Evolutionary conservation across 192 early-diverging fungal genomes (phyloP).

Genomic region (Umbelopsis vinacea): DNA sequence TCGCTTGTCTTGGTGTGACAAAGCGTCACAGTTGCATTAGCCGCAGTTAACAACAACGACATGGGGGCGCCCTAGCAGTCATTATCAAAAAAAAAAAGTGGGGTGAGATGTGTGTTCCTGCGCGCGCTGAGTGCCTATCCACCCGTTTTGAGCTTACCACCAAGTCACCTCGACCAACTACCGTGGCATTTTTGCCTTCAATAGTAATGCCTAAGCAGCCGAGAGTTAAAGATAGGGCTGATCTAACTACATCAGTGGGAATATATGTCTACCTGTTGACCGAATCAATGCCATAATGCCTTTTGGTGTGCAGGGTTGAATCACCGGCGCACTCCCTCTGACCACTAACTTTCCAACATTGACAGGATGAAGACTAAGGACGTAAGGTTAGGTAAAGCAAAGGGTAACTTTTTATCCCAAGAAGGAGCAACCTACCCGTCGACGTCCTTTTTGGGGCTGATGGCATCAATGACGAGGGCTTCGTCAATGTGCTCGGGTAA

Average conservation of each 20-base stretch:
- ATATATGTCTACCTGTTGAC: conserved; percentile 46
- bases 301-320: conserved; percentile 97
- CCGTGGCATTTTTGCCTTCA: conserved; percentile 90
- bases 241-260: too few relatives aligned
- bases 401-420: too few relatives aligned
- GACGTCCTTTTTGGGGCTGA: conserved; percentile 91
- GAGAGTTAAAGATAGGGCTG: not conserved
- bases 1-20: conserved; percentile 88
- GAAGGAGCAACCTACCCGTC: conserved; percentile 71
- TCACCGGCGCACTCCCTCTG: conserved; percentile 75
- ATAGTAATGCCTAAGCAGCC: conserved; percentile 51
- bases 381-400: not conserved
- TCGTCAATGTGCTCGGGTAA: conserved; percentile 88
- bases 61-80: conserved; percentile 78
- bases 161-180: conserved; percentile 96
- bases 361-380: conserved; percentile 80
- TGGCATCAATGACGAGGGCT: conserved; percentile 78
- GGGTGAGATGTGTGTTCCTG: too few relatives aligned
- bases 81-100: too few relatives aligned
- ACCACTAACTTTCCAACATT: conserved; percentile 95
- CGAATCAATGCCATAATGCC: conserved; percentile 88
- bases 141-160: conserved; percentile 55
- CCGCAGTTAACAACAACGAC: conserved; percentile 76
- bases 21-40: conserved; percentile 92
- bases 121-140: too few relatives aligned